Percentiles rank a stretch among this genome's conserved stretches.
Evolutionary conservation across 176 grass and related monocot genomes (phyloP).

Genomic region (Eragrostis curvula): DNA sequence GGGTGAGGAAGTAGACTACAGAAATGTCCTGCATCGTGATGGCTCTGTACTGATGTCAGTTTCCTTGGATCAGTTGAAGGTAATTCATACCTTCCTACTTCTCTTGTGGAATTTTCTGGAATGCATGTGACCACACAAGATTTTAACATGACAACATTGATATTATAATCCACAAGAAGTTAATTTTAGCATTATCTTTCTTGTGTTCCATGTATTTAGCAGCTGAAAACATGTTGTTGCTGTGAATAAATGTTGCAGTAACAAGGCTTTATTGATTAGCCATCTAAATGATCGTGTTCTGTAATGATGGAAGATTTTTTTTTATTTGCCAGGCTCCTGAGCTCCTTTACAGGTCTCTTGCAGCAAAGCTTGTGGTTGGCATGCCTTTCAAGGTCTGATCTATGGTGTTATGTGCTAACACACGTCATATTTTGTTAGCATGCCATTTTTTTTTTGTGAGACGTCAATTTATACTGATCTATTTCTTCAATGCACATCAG

Average conservation of each 20-base stretch:
- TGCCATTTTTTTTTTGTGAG: not conserved
- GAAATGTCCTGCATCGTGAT: slow-evolving; percentile 96
- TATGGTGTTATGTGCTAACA: slow-evolving; percentile 36
- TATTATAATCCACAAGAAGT: slow-evolving; percentile 26
- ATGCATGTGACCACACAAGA: slow-evolving; percentile 9
- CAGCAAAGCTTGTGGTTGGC: slow-evolving; percentile 81
- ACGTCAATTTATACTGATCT: slow-evolving; percentile 35
- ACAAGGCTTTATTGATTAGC: not conserved
- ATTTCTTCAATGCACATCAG: slow-evolving; percentile 57
- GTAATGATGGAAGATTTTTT: slow-evolving; percentile 27
- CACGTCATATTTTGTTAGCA: not conserved
- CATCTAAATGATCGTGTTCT: slow-evolving; percentile 28
- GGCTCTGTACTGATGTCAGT: slow-evolving; percentile 98
- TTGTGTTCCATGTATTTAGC: slow-evolving; percentile 13
- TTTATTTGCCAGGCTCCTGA: slow-evolving; percentile 70
- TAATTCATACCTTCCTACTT: slow-evolving; percentile 27
- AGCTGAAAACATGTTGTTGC: slow-evolving; percentile 14
- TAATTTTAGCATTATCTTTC: not conserved
- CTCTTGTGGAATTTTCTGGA: slow-evolving; percentile 8
- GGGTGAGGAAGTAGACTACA: slow-evolving; percentile 96
- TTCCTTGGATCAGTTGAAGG: slow-evolving; percentile 87
- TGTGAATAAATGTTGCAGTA: not conserved
- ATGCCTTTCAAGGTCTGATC: slow-evolving; percentile 99
- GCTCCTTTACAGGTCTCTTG: slow-evolving; percentile 88
- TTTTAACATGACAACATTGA: not conserved